These are phyloP conservation scores for Barnettozyma hawaiiensis DNA, from an alignment of 1,139 yeast genomes.

Conservation along the genomic window DNA sequence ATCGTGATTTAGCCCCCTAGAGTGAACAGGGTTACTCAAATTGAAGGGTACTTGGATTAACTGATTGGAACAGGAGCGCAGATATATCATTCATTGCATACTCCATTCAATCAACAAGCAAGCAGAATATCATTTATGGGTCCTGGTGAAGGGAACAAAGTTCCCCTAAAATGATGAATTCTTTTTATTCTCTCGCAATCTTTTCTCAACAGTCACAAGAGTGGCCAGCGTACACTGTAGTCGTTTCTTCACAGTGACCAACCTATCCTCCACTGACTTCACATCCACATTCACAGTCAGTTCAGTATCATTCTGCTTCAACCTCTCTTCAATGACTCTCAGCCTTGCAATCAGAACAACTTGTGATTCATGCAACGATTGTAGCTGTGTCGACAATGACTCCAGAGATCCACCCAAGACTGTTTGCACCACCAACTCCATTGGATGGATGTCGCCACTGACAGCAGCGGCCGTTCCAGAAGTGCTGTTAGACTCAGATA, in stretches of 20 bases:
- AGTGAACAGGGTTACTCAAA: too few species aligned
- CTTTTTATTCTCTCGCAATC: constrained; percentile 11
- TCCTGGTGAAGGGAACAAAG: too few species aligned
- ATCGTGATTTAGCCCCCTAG: too few species aligned
- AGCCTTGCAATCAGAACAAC: constrained; percentile 46
- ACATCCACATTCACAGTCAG: constrained; percentile 24
- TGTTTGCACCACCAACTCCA: constrained; percentile 52
- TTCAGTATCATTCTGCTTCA: constrained; percentile 17
- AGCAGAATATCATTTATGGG: too few species aligned
- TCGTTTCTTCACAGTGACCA: constrained; percentile 34
- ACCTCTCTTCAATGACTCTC: constrained; percentile 26
- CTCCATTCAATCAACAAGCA: too few species aligned
- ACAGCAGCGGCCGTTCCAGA: background rate
- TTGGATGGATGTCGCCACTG: constrained; percentile 40
- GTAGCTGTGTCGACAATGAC: constrained; percentile 43
- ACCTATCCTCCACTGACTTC: constrained; percentile 30
- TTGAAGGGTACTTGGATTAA: too few species aligned
- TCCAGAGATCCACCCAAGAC: constrained; percentile 51
- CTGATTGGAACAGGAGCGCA: too few species aligned
- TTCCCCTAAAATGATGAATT: too few species aligned
- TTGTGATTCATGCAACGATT: constrained; percentile 52
- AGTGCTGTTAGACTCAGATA: constrained; percentile 2
- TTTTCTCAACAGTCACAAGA: constrained; percentile 34
- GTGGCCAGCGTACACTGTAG: constrained; percentile 31
- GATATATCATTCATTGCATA: too few species aligned